Base-by-base conservation (phyloP, 768 basidiomycete genomes). In the Candolleomyces aberdarensis region DNA sequence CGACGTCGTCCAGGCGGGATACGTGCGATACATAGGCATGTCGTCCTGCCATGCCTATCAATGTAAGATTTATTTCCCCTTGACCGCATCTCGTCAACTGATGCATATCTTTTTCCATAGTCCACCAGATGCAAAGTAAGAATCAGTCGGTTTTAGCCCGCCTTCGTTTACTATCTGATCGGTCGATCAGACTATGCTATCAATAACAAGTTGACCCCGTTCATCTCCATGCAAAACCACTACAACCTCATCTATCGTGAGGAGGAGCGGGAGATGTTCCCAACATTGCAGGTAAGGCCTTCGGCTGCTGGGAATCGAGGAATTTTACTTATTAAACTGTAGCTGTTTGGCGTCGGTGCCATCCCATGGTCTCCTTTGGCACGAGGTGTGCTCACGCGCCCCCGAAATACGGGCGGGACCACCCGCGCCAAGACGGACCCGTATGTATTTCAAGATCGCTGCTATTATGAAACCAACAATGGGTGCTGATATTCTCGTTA, bases 171-270 rank as follows among this genome's bases (percentile, higher is more conserved):
- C 26, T 26, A 26, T 2, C 26, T 3, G 26, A 26, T 26, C 41
- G 13, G 2, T 43, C 2, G n/a, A 43, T 14, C 22, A 85, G 85
- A 84, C 66, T 87, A 87, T 65, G 86, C 85, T 0, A 82, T 86
- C 57, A 69, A 77, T 46, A 81, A 87, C 71, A 78, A 79, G 8
- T 70, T 84, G 2, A 83, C 82, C 0, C 82, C 80, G 3, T 87
- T 87, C 73, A 83, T 87, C 64, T 83, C 84, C 0, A 85, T 88
- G 85, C 86, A 87, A 72, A 87, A 87, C 65, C 83, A 85, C 64
- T 80, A 87, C 67, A 83, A 70, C 59, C 70, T 85, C 20, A 65
- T 83, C 11, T 88, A 88, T 65, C 75, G 87, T 8, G 87, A 88
- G 67, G 86, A 88, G 67, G 86, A 85, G 62, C 73, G 83, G 0